phyloP scores from a whole-genome alignment of 495 filamentous ascomycete species.

The Symbiotaphrina buchneri region DNA sequence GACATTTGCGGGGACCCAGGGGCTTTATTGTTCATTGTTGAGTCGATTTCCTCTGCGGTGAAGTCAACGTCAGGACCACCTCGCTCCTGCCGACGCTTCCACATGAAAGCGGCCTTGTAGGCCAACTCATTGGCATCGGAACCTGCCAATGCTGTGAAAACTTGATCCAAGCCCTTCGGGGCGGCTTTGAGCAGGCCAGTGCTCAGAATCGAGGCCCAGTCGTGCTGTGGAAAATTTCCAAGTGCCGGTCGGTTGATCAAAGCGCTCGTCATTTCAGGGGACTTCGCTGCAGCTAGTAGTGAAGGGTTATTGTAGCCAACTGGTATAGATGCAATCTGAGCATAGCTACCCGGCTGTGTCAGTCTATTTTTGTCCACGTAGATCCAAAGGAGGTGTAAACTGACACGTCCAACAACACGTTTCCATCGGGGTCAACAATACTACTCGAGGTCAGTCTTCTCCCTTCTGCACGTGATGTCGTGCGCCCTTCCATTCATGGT shows the following conservation, averaged over 20 bases:
- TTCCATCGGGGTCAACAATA: slow-evolving; percentile 6
- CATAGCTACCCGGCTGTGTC: too few species aligned
- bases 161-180: slow-evolving; percentile 79
- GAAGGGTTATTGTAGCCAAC: slow-evolving; percentile 6
- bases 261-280: slow-evolving; percentile 6
- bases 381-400: too few species aligned
- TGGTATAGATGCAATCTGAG: slow-evolving; percentile 6
- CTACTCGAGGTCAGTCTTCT: background rate
- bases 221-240: slow-evolving; percentile 5
- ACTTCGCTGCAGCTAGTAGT: slow-evolving; percentile 1
- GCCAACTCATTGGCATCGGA: slow-evolving; percentile 98
- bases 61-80: slow-evolving; percentile 70
- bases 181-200: slow-evolving; percentile 32
- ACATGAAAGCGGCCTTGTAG: slow-evolving; percentile 99
- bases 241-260: slow-evolving; percentile 6
- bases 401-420: slow-evolving; percentile 6
- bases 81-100: slow-evolving; percentile 69
- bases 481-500: too few species aligned
- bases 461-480: too few species aligned
- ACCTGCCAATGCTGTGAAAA: slow-evolving; percentile 90
- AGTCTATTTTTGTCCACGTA: too few species aligned
- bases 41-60: slow-evolving; percentile 53
- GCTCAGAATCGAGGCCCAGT: slow-evolving; percentile 5
- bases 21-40: slow-evolving; percentile 64
- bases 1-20: slow-evolving; percentile 70